Evolutionary conservation across 2,329 filamentous ascomycete species (phyloP).

Genomic region (Aspergillus nomiae): DNA sequence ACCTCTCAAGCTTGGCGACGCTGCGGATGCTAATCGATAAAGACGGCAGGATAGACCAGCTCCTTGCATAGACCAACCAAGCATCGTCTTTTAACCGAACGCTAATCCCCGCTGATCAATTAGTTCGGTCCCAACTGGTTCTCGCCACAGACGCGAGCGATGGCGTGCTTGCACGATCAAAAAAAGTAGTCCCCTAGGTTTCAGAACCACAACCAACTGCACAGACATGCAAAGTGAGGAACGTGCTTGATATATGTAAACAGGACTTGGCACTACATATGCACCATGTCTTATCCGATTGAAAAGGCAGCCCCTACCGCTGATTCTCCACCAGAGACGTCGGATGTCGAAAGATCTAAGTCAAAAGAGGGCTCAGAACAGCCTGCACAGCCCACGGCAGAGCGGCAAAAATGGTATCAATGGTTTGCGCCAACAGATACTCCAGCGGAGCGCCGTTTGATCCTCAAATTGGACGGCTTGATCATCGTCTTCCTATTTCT

Average conservation of each 20-base stretch:
- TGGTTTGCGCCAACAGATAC: conserved; percentile 6
- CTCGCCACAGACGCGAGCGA: not conserved
- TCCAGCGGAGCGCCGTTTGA: conserved; percentile 1
- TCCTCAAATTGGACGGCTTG: conserved; percentile 3
- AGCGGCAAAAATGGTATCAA: conserved; percentile 7
- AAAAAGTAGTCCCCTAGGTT: not conserved
- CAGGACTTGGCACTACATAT: not conserved
- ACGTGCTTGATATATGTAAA: not conserved
- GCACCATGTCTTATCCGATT: not conserved
- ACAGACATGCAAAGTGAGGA: not conserved
- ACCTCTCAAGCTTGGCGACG: not conserved
- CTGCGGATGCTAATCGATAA: not conserved
- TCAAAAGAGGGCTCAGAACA: not conserved
- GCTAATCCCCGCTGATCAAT: not conserved
- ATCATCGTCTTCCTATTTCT: conserved; percentile 7
- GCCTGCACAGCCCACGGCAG: not conserved
- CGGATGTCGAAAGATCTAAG: not conserved
- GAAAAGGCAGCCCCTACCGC: not conserved
- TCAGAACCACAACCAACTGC: not conserved
- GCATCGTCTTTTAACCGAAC: not conserved
- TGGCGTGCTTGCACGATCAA: not conserved
- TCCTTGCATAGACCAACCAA: not conserved
- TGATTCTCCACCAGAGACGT: not conserved
- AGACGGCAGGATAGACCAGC: not conserved
- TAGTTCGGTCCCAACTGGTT: not conserved